phyloP scores from a whole-genome alignment of 805 yeast species.

The Schwanniomyces occidentalis region DNA sequence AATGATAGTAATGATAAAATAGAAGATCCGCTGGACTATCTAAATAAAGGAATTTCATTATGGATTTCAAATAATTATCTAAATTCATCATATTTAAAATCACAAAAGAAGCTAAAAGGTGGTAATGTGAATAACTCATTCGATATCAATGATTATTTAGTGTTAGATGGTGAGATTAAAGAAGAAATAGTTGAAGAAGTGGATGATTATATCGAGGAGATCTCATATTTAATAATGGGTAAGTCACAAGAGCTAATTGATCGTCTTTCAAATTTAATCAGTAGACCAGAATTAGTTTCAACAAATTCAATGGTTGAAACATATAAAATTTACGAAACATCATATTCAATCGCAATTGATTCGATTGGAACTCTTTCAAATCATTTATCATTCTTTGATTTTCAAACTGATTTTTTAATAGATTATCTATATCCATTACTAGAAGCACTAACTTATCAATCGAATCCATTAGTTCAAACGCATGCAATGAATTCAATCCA shows the following conservation, averaged over 20 bases:
- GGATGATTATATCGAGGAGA: conserved; percentile 19
- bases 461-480: conserved; percentile 44
- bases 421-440: conserved; percentile 73
- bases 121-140: conserved; percentile 2
- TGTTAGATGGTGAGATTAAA: conserved; percentile 23
- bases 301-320: conserved; percentile 5
- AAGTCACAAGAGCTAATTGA: conserved; percentile 46
- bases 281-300: conserved; percentile 5
- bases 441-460: conserved; percentile 63
- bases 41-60: conserved; percentile 19
- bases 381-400: conserved; percentile 26
- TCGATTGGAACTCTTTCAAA: conserved; percentile 38
- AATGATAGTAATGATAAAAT: conserved; percentile 7
- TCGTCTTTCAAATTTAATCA: conserved; percentile 20
- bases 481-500: conserved; percentile 61
- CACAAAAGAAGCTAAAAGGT: conserved; percentile 13
- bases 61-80: conserved; percentile 33
- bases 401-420: conserved; percentile 54
- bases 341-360: conserved; percentile 45
- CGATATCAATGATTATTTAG: conserved; percentile 22
- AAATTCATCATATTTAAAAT: conserved; percentile 9
- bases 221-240: conserved; percentile 28
- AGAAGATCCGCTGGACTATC: conserved; percentile 2
- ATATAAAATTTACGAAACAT: conserved; percentile 18
- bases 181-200: conserved; percentile 10